These are phyloP conservation scores for Takakia lepidozioides DNA, from an alignment of 225 moss, liverwort and hornwort genomes.

Conservation along the genomic window DNA sequence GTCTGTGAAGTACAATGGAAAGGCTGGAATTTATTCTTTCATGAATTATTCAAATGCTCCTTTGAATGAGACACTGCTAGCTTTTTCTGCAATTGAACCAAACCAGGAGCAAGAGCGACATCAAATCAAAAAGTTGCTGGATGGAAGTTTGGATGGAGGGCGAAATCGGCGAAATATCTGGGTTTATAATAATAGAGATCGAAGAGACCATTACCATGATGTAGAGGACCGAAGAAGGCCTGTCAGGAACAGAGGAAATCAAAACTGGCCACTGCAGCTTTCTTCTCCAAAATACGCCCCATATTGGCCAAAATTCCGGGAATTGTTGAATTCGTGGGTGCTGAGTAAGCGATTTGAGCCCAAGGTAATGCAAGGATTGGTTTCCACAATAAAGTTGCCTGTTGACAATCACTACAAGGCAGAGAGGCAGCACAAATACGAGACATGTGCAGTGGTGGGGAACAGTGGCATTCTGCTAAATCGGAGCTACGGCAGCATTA, in stretches of 20 bases:
- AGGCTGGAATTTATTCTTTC: background rate
- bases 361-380: constrained; percentile 31
- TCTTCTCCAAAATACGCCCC: constrained; percentile 21
- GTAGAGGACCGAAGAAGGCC: constrained; percentile 7
- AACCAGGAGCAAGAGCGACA: constrained; percentile 23
- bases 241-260: constrained; percentile 9
- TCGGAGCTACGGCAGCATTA: constrained; percentile 26
- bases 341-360: constrained; percentile 28
- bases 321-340: constrained; percentile 25
- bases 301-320: constrained; percentile 36
- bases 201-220: constrained; percentile 24
- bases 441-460: constrained; percentile 65
- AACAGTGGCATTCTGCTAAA: constrained; percentile 60
- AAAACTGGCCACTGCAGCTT: constrained; percentile 34
- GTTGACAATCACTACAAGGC: constrained; percentile 23
- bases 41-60: too few species aligned
- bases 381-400: constrained; percentile 26
- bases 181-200: constrained; percentile 8
- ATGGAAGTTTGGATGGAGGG: constrained; percentile 13
- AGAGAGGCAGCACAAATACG: constrained; percentile 10
- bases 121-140: constrained; percentile 35
- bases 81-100: constrained; percentile 23
- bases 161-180: constrained; percentile 8
- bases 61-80: constrained; percentile 31
- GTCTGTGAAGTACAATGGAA: background rate